Evolutionary conservation across 2,329 filamentous ascomycete genomes (phyloP).

Genomic region (Tolypocladium endophyticum): DNA sequence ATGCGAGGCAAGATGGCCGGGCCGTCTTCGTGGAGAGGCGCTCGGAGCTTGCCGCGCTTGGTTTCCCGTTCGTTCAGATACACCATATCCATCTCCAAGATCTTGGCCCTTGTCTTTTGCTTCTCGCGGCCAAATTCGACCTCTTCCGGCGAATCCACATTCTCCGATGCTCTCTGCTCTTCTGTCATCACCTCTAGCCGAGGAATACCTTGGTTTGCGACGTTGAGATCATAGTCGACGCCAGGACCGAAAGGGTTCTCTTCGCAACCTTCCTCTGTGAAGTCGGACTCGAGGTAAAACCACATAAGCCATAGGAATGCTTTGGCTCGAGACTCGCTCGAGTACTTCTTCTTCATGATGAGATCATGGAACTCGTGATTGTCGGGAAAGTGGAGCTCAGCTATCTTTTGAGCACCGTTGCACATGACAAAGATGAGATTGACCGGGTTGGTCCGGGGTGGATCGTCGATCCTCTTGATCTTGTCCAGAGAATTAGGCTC

Average conservation of each 20-base stretch:
- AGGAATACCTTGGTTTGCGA: conserved; percentile 61
- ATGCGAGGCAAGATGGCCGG: conserved; percentile 53
- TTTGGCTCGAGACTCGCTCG: conserved; percentile 69
- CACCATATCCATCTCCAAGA: conserved; percentile 65
- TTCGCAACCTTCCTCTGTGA: conserved; percentile 74
- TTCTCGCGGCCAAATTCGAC: conserved; percentile 61
- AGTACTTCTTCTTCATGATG: conserved; percentile 79
- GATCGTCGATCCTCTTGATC: conserved; percentile 53
- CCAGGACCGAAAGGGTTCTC: conserved; percentile 82
- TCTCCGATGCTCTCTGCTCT: conserved; percentile 58
- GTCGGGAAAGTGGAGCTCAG: conserved; percentile 80
- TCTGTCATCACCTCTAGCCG: conserved; percentile 52
- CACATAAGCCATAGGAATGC: conserved; percentile 98
- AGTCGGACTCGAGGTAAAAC: conserved; percentile 97
- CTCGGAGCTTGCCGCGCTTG: conserved; percentile 39
- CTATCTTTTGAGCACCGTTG: conserved; percentile 80
- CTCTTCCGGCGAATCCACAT: conserved; percentile 63
- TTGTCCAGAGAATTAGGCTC: conserved; percentile 79
- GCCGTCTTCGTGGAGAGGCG: conserved; percentile 37
- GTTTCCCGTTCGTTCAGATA: conserved; percentile 52
- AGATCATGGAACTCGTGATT: conserved; percentile 90
- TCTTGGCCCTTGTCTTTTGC: conserved; percentile 62
- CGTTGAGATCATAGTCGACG: conserved; percentile 53
- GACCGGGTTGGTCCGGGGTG: conserved; percentile 83
- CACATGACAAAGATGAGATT: conserved; percentile 95